Evolutionary conservation across 768 basidiomycete genomes (phyloP), one percentile per base, ranked within the genome.

Genomic region (Melanogaster broomeanus): DNA sequence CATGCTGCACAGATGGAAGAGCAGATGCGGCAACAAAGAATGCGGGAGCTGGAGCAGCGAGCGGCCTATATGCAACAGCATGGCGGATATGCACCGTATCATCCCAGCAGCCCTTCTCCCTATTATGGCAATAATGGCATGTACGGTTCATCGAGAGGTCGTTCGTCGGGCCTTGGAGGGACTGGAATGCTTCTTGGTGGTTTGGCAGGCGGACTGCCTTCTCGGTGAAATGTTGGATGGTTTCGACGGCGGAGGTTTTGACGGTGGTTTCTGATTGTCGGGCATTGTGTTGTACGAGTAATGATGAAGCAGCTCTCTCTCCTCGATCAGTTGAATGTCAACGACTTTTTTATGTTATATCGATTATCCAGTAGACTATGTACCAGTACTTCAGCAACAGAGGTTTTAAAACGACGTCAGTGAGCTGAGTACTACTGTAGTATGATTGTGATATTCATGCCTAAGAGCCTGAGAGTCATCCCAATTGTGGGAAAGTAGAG

Each of bases 171-270:
- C 25, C 45, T 53, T 49, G 57, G 57, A 42, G 51, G 62, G 12
- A 15, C 53, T 3, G 51, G 46, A 1, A 42, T 59, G 0, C 53
- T 81, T 15, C 55, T 76, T 18, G 79, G 77, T 3, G 77, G 77
- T 11, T 57, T 81, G 39, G 77, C 74, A 11, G 81, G 80, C 3
- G 81, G 80, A 5, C 57, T 82, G n/a, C 28, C 58, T 82, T 8
- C 63, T 83, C 8, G 81, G 78, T 3, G 76, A 75, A 42, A 56
- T 74, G 21, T 28, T 82, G 4, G 68, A n/a, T n/a, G n/a, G n/a
- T n/a, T n/a, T n/a, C n/a, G n/a, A n/a, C n/a, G n/a, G n/a, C n/a
- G n/a, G n/a, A n/a, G n/a, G n/a, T n/a, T n/a, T n/a, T n/a, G n/a
- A 68, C 10, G 76, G 72, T n/a, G 76, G 72, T 2, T 66, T 72